phyloP scores from a whole-genome alignment of 2,329 filamentous ascomycete species.

The Talaromyces sp. region DNA sequence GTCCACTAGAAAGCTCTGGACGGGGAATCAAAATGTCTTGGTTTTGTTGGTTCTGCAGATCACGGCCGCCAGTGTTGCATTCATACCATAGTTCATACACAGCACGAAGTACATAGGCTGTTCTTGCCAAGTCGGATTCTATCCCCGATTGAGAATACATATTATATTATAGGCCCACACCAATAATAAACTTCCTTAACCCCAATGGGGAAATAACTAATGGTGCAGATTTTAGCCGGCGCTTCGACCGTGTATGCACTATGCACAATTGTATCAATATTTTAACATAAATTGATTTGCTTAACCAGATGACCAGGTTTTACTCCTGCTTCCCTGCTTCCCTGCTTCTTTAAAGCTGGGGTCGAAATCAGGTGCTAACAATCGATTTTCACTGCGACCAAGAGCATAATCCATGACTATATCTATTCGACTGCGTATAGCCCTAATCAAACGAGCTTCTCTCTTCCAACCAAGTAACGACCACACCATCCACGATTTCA shows the following conservation, averaged over 20 bases:
- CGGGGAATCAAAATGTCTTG: not conserved
- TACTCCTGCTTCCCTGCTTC: conserved; percentile 4
- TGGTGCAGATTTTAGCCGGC: too few relatives aligned
- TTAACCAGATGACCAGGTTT: not conserved
- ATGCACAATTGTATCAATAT: too few relatives aligned
- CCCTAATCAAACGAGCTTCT: too few relatives aligned
- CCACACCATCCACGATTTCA: too few relatives aligned
- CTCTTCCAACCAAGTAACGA: too few relatives aligned
- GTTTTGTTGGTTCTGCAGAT: not conserved
- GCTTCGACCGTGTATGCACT: too few relatives aligned
- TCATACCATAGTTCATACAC: not conserved
- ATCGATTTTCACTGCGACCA: not conserved
- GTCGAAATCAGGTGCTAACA: conserved; percentile 3
- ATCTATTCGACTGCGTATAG: not conserved
- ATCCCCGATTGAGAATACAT: too few relatives aligned
- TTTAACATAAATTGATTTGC: not conserved
- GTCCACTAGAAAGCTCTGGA: not conserved
- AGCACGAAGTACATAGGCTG: too few relatives aligned
- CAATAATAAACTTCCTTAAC: too few relatives aligned
- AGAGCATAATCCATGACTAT: conserved; percentile 3
- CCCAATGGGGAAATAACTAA: too few relatives aligned
- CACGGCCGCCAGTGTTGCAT: not conserved
- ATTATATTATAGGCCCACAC: too few relatives aligned
- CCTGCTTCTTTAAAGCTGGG: conserved; percentile 2
- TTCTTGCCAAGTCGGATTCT: too few relatives aligned